Conservation (phyloP, 768 basidiomycete genomes). For the Boletus pseudo-olivaceus region DNA sequence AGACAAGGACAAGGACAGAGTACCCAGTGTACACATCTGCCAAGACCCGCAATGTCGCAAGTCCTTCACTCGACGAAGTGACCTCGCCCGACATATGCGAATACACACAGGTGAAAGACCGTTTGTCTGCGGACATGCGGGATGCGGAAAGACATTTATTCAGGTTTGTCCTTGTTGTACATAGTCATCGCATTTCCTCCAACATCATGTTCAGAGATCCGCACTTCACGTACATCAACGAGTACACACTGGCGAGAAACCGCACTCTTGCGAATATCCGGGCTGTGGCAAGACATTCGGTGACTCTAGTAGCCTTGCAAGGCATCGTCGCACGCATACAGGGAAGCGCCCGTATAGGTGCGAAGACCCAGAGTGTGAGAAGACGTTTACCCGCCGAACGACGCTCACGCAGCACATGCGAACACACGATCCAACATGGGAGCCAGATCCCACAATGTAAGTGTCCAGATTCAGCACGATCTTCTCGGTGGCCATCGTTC, state of each 20-base stretch:
- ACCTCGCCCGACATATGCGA: constrained; percentile 79
- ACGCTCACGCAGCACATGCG: constrained; percentile 86
- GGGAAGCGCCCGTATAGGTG: constrained; percentile 86
- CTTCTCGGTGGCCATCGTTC: not conserved
- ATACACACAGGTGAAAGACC: constrained; percentile 92
- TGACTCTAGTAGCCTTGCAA: constrained; percentile 87
- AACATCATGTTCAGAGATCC: constrained; percentile 56
- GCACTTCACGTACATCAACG: constrained; percentile 86
- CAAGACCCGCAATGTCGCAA: constrained; percentile 74
- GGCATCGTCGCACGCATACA: constrained; percentile 87
- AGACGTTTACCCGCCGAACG: constrained; percentile 84
- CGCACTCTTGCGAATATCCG: constrained; percentile 87
- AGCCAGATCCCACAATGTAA: constrained; percentile 79
- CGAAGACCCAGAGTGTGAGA: constrained; percentile 77
- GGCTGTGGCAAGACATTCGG: constrained; percentile 86
- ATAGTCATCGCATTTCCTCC: constrained; percentile 3
- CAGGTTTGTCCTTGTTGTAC: constrained; percentile 51
- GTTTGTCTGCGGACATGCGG: constrained; percentile 65
- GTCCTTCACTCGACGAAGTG: constrained; percentile 78
- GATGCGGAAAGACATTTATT: constrained; percentile 89
- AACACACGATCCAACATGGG: constrained; percentile 82
- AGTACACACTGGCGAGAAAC: constrained; percentile 91
- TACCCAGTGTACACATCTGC: constrained; percentile 56
- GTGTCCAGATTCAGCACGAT: constrained; percentile 27
- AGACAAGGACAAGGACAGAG: constrained; percentile 42